A percentile compares a stretch with the other conserved stretches of the same genome.
These are phyloP conservation scores for Carpinus viminea DNA, from an alignment of 306 rosid genomes.

Conservation along the genomic window DNA sequence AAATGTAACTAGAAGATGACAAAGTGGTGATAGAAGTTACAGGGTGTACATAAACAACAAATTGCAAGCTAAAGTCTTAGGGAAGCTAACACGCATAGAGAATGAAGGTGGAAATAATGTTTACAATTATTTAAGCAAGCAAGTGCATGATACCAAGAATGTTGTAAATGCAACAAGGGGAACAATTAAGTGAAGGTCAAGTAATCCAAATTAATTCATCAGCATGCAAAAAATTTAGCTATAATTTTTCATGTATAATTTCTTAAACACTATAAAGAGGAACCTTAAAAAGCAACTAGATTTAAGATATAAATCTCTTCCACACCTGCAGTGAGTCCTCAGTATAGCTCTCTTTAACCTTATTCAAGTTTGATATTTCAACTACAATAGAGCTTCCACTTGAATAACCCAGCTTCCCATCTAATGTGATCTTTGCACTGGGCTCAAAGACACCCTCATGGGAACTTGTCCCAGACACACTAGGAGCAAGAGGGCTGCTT, in stretches of 20 bases:
- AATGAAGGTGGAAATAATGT: not conserved
- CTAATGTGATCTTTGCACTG: slow-evolving; percentile 77
- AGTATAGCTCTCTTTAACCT: slow-evolving; percentile 92
- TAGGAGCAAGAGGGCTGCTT: slow-evolving; percentile 98
- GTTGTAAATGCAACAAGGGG: not conserved
- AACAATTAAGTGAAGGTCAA: not conserved
- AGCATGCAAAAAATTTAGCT: not conserved
- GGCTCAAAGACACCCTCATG: slow-evolving; percentile 98
- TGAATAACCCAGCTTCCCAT: slow-evolving; percentile 84
- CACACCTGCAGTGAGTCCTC: slow-evolving; percentile 96
- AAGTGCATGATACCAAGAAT: not conserved
- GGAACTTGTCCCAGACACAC: slow-evolving; percentile 80
- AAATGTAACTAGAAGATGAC: not conserved
- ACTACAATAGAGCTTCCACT: slow-evolving; percentile 88
- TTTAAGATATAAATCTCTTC: not conserved
- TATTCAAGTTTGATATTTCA: slow-evolving; percentile 84
- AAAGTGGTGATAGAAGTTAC: not conserved
- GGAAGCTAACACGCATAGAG: not conserved
- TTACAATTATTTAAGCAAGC: not conserved
- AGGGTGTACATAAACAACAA: not conserved
- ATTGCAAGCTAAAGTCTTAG: not conserved
- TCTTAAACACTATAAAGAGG: not conserved
- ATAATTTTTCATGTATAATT: not conserved
- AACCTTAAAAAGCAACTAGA: not conserved
- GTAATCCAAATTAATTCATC: not conserved